Base-by-base conservation (phyloP, 805 yeast species). In the Suhomyces tanzawaensis region DNA sequence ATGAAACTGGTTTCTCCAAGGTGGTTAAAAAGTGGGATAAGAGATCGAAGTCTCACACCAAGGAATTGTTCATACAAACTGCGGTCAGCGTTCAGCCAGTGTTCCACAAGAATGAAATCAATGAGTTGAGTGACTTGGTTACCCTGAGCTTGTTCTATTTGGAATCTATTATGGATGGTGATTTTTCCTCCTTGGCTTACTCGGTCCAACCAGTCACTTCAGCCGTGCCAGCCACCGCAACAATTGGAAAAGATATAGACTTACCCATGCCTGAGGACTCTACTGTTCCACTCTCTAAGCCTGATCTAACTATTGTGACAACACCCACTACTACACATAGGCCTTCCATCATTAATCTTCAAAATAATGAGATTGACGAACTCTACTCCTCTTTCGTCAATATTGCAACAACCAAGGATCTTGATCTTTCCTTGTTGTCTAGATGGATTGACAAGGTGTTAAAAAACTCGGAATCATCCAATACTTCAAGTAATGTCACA, bases 21-120 rank as follows among this genome's bases (percentile, higher is more conserved):
- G 97, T 88, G 19, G 76, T 93, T 53, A 93, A 93, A 60, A 93
- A 93, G 66, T 93, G 99, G 99, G 99, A 93, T 64, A 93, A 93
- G 62, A 72, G 97, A 45, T 88, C 96, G 16, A 89, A 91, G 54
- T 86, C 96, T 3, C 95, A 87, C 49, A 89, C 96, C 5, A 89
- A 90, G 55, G 99, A 93, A 57, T 71, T 93, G 36, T 93, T 90
- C 57, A 72, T 93, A 34, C 81, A 88, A 21, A 84, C 96, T 0
- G 96, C 96, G 0, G 95, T 93, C 11, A 88, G 87, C 44, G 96
- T 93, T 4, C 99, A 93, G 61, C 98, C 99, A 0, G 95, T 91
- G 9, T 93, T 93, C 65, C 95, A 93, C 54, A 78, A 95, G 45
- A 83, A 85, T 46, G 91, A 86, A 51, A 84, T 91, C 36, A 83